Evolutionary conservation across 2,329 filamentous ascomycete genomes (phyloP), one percentile per base, ranked within the genome.

Genomic region (Ophiostoma perfectum): DNA sequence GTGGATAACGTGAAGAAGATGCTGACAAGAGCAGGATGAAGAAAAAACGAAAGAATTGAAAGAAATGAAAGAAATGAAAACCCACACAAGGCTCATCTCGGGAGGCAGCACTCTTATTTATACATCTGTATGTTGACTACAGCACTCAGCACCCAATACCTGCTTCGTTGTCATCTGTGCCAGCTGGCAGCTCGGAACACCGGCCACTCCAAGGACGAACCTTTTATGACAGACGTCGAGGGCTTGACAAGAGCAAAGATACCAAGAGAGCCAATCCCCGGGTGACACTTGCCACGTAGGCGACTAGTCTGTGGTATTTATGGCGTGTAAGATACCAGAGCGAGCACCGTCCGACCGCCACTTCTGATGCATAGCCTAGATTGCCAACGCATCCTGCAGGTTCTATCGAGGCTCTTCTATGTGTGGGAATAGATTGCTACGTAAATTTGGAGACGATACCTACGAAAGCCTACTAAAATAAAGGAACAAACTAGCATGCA

Each of bases 251-350:
- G 38, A 18, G 36, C 39, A 9, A 52, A 18, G 7, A 45, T 18
- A 27, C 18, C 55, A 7, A 42, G 52, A 38, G 41, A 42, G 18
- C 64, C 68, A 69, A 65, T 64, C 41, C 47, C 36, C 16, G 27
- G 14, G 64, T 62, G 55, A 55, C 67, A 68, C 64, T 66, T 68
- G 18, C 38, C 66, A 67, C 55, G 55, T 60, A 60, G 55, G 27
- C 55, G 55, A 27, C 55, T 60, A 36, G 55, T 14, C 27, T 4
- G 12, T 12, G 27, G 55, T 18, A 9, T n/a, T 11, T 49, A n/a
- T 39, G 55, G 27, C 39, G 18, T 38, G 39, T 16, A n/a, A n/a
- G 18, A 52, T 52, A 18, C 18, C 47, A 52, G 47, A 52, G 47
- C n/a, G 27, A 47, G 16, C n/a, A 39, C 55, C 11, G 42, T 12